Evolutionary conservation across 2,329 filamentous ascomycete genomes (phyloP).

Genomic region (Aschersonia sp.): DNA sequence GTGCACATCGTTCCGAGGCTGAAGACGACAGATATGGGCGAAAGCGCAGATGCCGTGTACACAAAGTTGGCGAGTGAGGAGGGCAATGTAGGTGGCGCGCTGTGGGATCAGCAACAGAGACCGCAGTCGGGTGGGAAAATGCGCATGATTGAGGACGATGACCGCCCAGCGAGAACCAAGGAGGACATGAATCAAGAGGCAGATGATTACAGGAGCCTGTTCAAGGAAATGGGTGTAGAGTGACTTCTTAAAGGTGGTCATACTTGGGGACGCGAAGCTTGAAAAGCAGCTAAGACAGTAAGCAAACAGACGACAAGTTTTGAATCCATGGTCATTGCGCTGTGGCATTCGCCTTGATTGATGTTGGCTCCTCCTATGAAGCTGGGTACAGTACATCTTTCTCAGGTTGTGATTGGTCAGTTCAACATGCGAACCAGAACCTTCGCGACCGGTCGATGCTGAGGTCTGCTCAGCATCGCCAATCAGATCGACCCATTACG

Average conservation of each 20-base stretch:
- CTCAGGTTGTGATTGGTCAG: too few species aligned
- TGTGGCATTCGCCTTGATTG: too few species aligned
- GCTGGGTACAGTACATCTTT: too few species aligned
- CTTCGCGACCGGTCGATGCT: too few species aligned
- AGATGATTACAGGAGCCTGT: conserved; percentile 40
- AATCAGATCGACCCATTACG: too few species aligned
- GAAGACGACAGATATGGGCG: conserved; percentile 32
- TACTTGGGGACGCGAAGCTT: not conserved
- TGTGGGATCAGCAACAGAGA: conserved; percentile 37
- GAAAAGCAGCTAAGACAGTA: too few species aligned
- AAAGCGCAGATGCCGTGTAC: conserved; percentile 57
- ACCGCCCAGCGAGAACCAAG: conserved; percentile 48
- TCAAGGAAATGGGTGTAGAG: conserved; percentile 26
- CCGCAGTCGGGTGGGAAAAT: conserved; percentile 43
- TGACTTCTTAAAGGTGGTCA: not conserved
- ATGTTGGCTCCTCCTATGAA: too few species aligned
- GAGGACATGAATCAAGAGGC: conserved; percentile 76
- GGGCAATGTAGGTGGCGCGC: conserved; percentile 62
- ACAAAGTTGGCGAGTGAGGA: conserved; percentile 69
- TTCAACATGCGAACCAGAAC: too few species aligned
- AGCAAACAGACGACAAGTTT: too few species aligned
- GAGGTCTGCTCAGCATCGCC: too few species aligned
- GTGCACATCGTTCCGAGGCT: conserved; percentile 76
- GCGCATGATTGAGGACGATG: conserved; percentile 55
- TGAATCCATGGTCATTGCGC: too few species aligned